These are phyloP conservation scores for Waltiozyma sp. DNA, from an alignment of 1,139 yeast species.

Conservation along the genomic window DNA sequence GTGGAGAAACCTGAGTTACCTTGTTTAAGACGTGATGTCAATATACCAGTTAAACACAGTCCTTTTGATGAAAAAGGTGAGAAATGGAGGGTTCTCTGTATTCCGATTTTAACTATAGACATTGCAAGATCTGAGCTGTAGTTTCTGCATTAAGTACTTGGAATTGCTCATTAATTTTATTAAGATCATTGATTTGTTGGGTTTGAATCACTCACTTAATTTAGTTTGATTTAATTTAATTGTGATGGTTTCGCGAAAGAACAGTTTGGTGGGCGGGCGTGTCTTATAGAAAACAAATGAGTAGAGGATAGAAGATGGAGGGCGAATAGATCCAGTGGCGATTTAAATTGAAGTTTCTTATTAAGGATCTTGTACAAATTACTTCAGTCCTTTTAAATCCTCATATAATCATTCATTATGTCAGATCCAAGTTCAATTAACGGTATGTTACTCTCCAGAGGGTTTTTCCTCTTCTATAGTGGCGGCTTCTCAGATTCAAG, in stretches of 20 bases:
- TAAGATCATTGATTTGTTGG: too few relatives aligned
- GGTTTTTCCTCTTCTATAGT: background rate
- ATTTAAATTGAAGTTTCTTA: background rate
- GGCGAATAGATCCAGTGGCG: background rate
- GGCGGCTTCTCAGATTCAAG: too few relatives aligned
- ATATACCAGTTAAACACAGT: too few relatives aligned
- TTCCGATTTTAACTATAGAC: too few relatives aligned
- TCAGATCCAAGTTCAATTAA: constrained; percentile 46
- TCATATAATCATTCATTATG: constrained; percentile 19
- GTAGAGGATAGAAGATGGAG: background rate
- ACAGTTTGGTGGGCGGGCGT: background rate
- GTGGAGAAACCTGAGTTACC: too few relatives aligned
- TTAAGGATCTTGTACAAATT: background rate
- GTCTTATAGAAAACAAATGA: background rate
- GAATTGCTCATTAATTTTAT: too few relatives aligned
- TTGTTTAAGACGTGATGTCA: too few relatives aligned
- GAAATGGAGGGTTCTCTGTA: too few relatives aligned
- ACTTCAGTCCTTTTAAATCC: background rate
- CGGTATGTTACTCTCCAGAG: constrained; percentile 23
- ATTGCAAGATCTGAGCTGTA: too few relatives aligned
- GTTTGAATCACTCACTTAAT: too few relatives aligned
- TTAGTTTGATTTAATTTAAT: too few relatives aligned
- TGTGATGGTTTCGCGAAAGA: background rate
- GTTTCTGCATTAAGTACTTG: background rate
- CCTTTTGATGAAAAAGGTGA: too few relatives aligned